Conservation (phyloP, 192 early-diverging fungal genomes). For the Podochytrium sp. region DNA sequence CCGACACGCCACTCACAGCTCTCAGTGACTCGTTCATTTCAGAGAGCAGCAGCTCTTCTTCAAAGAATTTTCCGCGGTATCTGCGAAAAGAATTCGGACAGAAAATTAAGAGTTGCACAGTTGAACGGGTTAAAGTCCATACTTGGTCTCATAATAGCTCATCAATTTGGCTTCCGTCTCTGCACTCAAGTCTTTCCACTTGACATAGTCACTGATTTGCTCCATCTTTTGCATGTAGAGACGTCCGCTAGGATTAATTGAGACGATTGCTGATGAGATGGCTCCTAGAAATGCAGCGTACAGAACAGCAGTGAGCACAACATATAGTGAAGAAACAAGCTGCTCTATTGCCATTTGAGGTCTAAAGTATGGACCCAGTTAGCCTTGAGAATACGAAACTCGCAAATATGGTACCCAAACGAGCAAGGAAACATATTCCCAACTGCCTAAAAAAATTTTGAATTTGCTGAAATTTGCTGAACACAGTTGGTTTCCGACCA, state of each 20-base stretch:
- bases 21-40: slow-evolving; percentile 38
- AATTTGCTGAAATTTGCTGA: no score
- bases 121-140: no score
- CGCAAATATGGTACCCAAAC: background rate
- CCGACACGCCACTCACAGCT: slow-evolving; percentile 7
- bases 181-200: slow-evolving; percentile 25
- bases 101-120: no score
- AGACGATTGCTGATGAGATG: slow-evolving; percentile 18
- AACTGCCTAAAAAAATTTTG: slow-evolving; percentile 27
- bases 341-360: slow-evolving; percentile 14
- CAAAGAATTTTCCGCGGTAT: slow-evolving; percentile 40
- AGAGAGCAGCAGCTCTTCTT: slow-evolving; percentile 26
- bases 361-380: no score
- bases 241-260: slow-evolving; percentile 25
- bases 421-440: slow-evolving; percentile 36
- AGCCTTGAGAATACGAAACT: background rate
- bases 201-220: slow-evolving; percentile 37
- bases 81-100: no score
- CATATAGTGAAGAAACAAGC: background rate
- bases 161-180: slow-evolving; percentile 25
- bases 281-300: slow-evolving; percentile 29
- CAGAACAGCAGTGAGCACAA: slow-evolving; percentile 9
- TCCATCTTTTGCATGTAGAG: slow-evolving; percentile 37
- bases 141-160: slow-evolving; percentile 35
- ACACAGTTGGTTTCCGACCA: no score